Conservation (phyloP, 2,329 filamentous ascomycete genomes). For the Colletotrichum paranaense region DNA sequence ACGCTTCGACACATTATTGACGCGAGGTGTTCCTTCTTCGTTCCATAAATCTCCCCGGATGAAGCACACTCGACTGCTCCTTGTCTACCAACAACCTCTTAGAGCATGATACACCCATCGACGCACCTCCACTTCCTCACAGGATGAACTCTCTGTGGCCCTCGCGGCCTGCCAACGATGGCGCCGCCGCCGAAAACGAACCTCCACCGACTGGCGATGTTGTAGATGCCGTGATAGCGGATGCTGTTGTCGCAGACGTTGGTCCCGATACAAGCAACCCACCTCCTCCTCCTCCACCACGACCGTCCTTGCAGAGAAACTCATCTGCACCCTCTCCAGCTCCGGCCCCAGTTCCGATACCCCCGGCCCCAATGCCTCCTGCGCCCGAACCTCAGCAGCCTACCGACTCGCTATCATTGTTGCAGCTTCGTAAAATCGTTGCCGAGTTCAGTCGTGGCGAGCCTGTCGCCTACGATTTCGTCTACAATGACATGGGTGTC, state of each 20-base stretch:
- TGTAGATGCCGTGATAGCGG: constrained; percentile 54
- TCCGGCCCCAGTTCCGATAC: constrained; percentile 34
- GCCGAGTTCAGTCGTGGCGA: constrained; percentile 78
- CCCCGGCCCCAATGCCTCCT: constrained; percentile 37
- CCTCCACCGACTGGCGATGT: constrained; percentile 48
- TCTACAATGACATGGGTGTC: constrained; percentile 77
- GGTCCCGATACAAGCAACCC: constrained; percentile 50
- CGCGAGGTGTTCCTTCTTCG: constrained; percentile 4
- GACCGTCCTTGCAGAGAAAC: constrained; percentile 39
- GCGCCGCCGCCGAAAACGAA: constrained; percentile 37
- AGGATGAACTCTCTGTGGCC: constrained; percentile 60
- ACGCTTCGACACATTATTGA: constrained; percentile 3
- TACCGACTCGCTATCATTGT: constrained; percentile 79
- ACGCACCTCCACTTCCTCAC: constrained; percentile 25
- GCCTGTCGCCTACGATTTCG: constrained; percentile 85
- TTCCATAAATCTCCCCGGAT: not conserved
- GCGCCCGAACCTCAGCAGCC: constrained; percentile 52
- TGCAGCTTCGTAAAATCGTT: constrained; percentile 79
- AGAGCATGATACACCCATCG: constrained; percentile 25
- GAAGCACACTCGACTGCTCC: not conserved
- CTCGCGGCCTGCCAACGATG: constrained; percentile 49
- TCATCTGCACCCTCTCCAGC: constrained; percentile 40
- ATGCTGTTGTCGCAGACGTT: constrained; percentile 53
- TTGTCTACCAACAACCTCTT: not conserved
- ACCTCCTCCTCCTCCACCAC: constrained; percentile 47